Percentiles rank a stretch among this genome's conserved stretches.
These are phyloP conservation scores for Lodderomyces pseudojiufengensis DNA, from an alignment of 1,139 yeast species.

Conservation along the genomic window DNA sequence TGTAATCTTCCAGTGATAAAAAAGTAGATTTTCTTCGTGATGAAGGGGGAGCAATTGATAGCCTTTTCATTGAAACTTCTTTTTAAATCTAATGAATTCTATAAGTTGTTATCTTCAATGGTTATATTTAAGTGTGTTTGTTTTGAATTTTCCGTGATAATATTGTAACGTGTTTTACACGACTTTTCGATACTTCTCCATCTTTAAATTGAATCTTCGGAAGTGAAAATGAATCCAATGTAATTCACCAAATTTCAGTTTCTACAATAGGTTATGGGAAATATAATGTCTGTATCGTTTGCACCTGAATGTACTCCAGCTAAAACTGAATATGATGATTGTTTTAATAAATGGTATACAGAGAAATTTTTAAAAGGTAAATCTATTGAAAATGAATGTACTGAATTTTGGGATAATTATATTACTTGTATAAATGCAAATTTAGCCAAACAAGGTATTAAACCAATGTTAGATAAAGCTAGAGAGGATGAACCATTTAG, in stretches of 20 bases:
- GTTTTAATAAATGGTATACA: slow-evolving; percentile 95
- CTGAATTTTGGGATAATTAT: slow-evolving; percentile 82
- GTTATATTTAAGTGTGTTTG: not conserved
- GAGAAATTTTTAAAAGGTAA: slow-evolving; percentile 77
- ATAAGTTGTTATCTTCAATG: too few species aligned
- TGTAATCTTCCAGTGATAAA: slow-evolving; percentile 19
- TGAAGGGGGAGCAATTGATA: slow-evolving; percentile 39
- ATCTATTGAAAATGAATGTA: slow-evolving; percentile 79
- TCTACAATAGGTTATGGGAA: slow-evolving; percentile 50
- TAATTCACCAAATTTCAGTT: not conserved
- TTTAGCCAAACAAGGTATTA: slow-evolving; percentile 64
- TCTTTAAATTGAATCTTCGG: not conserved
- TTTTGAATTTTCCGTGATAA: slow-evolving; percentile 2
- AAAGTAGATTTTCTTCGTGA: slow-evolving; percentile 31
- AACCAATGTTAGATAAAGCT: slow-evolving; percentile 88
- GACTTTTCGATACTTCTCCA: not conserved
- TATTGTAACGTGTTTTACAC: slow-evolving; percentile 1
- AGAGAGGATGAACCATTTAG: slow-evolving; percentile 84
- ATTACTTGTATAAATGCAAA: slow-evolving; percentile 82
- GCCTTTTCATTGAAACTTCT: slow-evolving; percentile 29
- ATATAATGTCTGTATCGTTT: slow-evolving; percentile 84
- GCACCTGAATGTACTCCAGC: slow-evolving; percentile 95
- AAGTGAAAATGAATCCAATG: not conserved
- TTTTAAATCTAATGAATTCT: not conserved
- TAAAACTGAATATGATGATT: slow-evolving; percentile 82